Base-by-base conservation (phyloP, 805 yeast species). In the Candida ascalaphidarum region DNA sequence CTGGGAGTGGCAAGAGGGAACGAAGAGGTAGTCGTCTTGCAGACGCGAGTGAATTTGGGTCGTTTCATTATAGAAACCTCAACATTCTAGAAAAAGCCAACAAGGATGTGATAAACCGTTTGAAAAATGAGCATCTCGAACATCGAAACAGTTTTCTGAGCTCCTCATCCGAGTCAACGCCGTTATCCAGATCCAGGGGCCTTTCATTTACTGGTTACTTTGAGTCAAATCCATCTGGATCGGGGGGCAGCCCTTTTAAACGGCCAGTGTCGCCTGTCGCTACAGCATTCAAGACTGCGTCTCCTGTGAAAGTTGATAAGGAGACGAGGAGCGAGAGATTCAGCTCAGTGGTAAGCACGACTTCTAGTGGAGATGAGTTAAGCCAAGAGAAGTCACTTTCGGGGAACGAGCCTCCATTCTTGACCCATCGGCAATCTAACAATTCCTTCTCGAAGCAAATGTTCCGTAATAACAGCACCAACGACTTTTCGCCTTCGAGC, bases 61-160 rank as follows among this genome's bases (percentile, higher is more conserved):
- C 92, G 4, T 92, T 92, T 53, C 79, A 83, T 34, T 92, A 83
- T 56, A 68, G 96, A 39, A 92, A 92, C 49, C 58, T 92, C 36
- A 78, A 89, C 4, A 92, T 92, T 5, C 66, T 94, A 31, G 97
- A 92, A 42, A 82, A 81, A 43, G 96, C 95, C 7, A 92, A 92
- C 48, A 85, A 84, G 46, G 96, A 88, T 55, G 88, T 82, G 10
- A 85, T 92, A 37, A 82, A 83, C 44, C 63, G 95, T 37, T 68
- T 92, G 47, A 82, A 86, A 45, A 78, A 68, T 17, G 97, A 89
- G 49, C 94, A 84, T 50, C 40, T 78, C 38, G 83, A 77, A 38
- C 77, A 73, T 40, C 61, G 56, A 36, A 62, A 56, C 31, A 67
- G 74, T 27, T 51, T 61, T 25, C 64, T 78, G 6, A 61, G 76